Base-by-base conservation (phyloP, 148 eudicot species). In the Nepenthes gracilis region DNA sequence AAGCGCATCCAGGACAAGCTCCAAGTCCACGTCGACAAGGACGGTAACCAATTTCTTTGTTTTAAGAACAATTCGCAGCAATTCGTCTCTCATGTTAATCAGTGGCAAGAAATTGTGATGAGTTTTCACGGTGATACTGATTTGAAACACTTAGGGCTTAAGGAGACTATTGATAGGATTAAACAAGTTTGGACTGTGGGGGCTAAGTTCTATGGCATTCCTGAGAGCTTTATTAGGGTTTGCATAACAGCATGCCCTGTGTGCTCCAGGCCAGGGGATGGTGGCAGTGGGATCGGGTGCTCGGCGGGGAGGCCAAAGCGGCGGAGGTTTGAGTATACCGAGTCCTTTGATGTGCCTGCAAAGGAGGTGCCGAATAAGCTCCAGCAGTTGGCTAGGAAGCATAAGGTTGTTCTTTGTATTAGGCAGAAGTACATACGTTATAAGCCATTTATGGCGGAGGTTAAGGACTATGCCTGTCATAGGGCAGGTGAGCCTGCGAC, bases 391-490 rank as follows among this genome's bases (percentile, higher is more conserved):
- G 98, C 96, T 0, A 85, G 80, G 35, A 88, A 84, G 63, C 88
- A 88, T 63, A 92, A 88, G 72, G 98, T 92, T 15, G 98, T 88
- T 47, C 72, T 92, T 36, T 92, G 98, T 57, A 92, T 92, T 57
- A 74, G 98, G 64, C 96, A 92, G 79, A 92, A 92, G 73, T 92
- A 92, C 71, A 86, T 92, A 80, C 78, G 96, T 81, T 84, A 86
- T 69, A 92, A 92, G 78, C 98, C 98, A 34, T 88, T 92, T 69
- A 85, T 92, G 90, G 98, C 98, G 0, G 98, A 92, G 82, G 98
- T 92, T 33, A 92, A 92, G 66, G 98, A 92, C 69, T 92, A 88
- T 57, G 96, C 98, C 1, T 88, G 96, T 77, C 98, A 92, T 57
- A 67, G 98, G 72, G 98, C 95, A 0, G 98, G 98, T 9, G 91